Conservation (phyloP, 306 rosid species). For the Arachis hypogaea region DNA sequence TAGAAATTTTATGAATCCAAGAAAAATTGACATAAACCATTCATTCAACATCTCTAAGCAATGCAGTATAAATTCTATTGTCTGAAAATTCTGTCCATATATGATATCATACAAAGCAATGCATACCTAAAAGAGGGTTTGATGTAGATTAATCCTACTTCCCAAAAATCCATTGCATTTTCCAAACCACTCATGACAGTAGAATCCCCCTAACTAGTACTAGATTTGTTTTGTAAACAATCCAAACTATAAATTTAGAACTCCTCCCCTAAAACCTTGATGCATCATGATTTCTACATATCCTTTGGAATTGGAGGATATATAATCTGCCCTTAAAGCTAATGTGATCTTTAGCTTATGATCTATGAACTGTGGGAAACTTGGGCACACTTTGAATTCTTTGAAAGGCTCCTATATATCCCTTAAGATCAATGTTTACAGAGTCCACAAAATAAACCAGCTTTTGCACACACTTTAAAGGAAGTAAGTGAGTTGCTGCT, state of each 20-base stretch:
- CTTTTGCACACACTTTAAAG: conserved; percentile 47
- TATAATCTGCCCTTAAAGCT: too few relatives aligned
- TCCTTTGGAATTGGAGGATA: too few relatives aligned
- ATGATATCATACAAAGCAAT: conserved; percentile 16
- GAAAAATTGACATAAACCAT: conserved; percentile 10
- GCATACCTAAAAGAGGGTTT: too few relatives aligned
- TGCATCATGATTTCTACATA: too few relatives aligned
- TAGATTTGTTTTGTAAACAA: conserved; percentile 10
- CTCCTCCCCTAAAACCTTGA: too few relatives aligned
- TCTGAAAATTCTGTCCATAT: conserved; percentile 41
- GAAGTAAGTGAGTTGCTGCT: conserved; percentile 89
- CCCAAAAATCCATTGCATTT: conserved; percentile 29
- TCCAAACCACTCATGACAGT: conserved; percentile 46
- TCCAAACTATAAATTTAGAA: too few relatives aligned
- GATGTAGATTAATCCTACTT: too few relatives aligned
- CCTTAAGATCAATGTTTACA: conserved; percentile 31
- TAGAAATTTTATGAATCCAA: background rate
- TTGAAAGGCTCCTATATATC: background rate
- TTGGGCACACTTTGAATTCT: too few relatives aligned
- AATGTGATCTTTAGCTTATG: too few relatives aligned
- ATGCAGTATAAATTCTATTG: conserved; percentile 43
- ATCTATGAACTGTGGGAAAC: too few relatives aligned
- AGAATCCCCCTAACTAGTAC: conserved; percentile 32
- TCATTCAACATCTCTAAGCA: conserved; percentile 33
- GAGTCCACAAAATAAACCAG: conserved; percentile 21